These are phyloP conservation scores for Coleophoma eucalyptorum DNA, from an alignment of 2,329 filamentous ascomycete species.

Conservation along the genomic window DNA sequence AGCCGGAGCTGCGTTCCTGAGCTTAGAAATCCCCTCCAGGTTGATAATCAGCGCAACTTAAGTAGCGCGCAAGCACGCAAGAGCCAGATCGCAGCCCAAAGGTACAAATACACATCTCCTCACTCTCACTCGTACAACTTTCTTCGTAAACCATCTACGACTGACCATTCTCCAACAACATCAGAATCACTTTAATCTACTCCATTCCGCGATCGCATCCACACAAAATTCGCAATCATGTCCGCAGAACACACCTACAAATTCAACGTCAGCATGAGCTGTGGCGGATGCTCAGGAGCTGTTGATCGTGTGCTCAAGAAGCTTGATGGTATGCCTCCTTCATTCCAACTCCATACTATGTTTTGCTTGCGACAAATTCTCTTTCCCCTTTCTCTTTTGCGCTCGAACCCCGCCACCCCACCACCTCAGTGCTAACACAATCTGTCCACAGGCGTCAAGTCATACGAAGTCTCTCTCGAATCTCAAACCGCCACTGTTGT, in stretches of 20 bases:
- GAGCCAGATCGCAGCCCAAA: not conserved
- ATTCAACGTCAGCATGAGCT: constrained; percentile 93
- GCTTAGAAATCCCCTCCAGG: not conserved
- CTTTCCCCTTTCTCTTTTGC: not conserved
- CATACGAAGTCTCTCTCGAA: constrained; percentile 83
- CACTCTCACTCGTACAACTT: not conserved
- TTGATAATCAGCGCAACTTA: not conserved
- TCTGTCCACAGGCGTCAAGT: constrained; percentile 68
- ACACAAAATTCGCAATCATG: constrained; percentile 4
- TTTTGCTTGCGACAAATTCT: too few relatives aligned
- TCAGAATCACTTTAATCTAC: not conserved
- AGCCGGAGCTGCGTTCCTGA: not conserved
- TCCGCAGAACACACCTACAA: constrained; percentile 76
- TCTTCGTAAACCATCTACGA: not conserved
- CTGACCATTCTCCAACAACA: not conserved
- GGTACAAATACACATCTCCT: not conserved
- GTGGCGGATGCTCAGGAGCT: constrained; percentile 92
- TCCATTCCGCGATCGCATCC: constrained; percentile 1
- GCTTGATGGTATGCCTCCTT: constrained; percentile 65
- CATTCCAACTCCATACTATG: not conserved
- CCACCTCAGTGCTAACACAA: not conserved
- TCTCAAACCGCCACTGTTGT: constrained; percentile 77
- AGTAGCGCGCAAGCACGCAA: not conserved
- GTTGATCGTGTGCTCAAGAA: constrained; percentile 90
- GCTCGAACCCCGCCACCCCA: not conserved